Percentiles rank a stretch among this genome's conserved stretches.
These are phyloP conservation scores for Teunomyces panamensis DNA, from an alignment of 805 yeast genomes.

Conservation along the genomic window DNA sequence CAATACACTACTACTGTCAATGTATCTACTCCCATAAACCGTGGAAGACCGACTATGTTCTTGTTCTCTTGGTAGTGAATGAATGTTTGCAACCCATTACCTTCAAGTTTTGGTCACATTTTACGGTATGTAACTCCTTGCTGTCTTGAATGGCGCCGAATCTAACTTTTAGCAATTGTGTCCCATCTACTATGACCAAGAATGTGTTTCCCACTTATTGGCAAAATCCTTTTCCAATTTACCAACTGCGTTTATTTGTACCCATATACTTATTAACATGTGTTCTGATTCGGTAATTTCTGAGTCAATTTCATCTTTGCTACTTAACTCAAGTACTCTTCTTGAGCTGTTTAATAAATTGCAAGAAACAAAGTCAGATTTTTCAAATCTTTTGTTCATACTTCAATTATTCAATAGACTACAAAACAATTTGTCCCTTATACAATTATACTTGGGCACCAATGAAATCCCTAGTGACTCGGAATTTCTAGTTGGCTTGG, in stretches of 20 bases:
- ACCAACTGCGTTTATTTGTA: not conserved
- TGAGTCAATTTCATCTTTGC: not conserved
- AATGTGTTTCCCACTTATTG: not conserved
- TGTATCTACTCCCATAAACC: not conserved
- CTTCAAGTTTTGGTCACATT: not conserved
- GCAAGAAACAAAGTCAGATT: not conserved
- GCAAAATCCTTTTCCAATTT: not conserved
- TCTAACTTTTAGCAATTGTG: slow-evolving; percentile 1
- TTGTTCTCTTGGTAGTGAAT: not conserved
- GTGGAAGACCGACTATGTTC: not conserved
- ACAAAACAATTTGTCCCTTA: not conserved
- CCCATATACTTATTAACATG: not conserved
- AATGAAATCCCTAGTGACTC: not conserved
- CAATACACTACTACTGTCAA: not conserved
- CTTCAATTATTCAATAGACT: not conserved
- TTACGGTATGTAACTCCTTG: not conserved
- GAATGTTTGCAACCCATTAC: not conserved
- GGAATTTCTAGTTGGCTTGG: not conserved
- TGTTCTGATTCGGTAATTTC: not conserved
- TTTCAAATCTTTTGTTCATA: not conserved
- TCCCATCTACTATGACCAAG: not conserved
- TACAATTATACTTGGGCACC: not conserved
- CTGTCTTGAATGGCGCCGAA: not conserved
- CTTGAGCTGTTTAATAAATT: not conserved
- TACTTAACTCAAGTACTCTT: not conserved